Evolutionary conservation across 768 basidiomycete genomes (phyloP).

Genomic region (Psilocybe cubensis): DNA sequence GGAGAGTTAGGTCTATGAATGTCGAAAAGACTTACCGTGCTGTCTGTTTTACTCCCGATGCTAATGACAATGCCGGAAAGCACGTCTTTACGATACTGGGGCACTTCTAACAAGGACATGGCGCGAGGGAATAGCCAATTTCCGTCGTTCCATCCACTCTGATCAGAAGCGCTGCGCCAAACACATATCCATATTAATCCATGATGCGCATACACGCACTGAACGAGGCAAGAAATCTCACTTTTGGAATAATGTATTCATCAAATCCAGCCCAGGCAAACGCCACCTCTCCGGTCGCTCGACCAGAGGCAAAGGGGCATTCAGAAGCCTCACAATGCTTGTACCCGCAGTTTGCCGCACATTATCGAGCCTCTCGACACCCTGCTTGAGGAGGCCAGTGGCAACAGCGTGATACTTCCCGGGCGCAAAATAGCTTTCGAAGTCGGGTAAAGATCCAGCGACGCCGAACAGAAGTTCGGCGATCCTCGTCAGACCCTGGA

Average conservation of each 20-base stretch:
- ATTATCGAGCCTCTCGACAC: slow-evolving; percentile 89
- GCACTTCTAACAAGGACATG: slow-evolving; percentile 64
- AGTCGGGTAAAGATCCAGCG: slow-evolving; percentile 43
- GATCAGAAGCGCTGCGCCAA: slow-evolving; percentile 11
- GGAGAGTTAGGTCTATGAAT: slow-evolving; percentile 9
- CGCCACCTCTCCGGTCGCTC: slow-evolving; percentile 50
- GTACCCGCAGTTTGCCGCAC: slow-evolving; percentile 82
- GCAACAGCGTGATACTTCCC: slow-evolving; percentile 58
- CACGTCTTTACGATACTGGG: slow-evolving; percentile 61
- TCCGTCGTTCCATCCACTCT: slow-evolving; percentile 71
- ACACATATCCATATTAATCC: slow-evolving; percentile 6
- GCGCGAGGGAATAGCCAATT: slow-evolving; percentile 76
- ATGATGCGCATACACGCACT: neutral
- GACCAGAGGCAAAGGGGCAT: slow-evolving; percentile 45
- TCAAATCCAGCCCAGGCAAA: slow-evolving; percentile 47
- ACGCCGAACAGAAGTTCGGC: slow-evolving; percentile 53
- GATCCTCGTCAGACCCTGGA: slow-evolving; percentile 63
- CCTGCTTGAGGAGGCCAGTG: slow-evolving; percentile 81
- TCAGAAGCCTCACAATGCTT: slow-evolving; percentile 56
- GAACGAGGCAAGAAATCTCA: slow-evolving; percentile 28
- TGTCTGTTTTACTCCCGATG: slow-evolving; percentile 82
- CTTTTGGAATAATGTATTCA: slow-evolving; percentile 59
- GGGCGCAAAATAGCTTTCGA: slow-evolving; percentile 64
- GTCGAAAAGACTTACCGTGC: slow-evolving; percentile 60
- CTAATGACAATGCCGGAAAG: slow-evolving; percentile 78